Percentiles rank a stretch among this genome's conserved stretches.
These are phyloP conservation scores for Brassica hybrid DNA, from an alignment of 441 rosid species.

Conservation along the genomic window DNA sequence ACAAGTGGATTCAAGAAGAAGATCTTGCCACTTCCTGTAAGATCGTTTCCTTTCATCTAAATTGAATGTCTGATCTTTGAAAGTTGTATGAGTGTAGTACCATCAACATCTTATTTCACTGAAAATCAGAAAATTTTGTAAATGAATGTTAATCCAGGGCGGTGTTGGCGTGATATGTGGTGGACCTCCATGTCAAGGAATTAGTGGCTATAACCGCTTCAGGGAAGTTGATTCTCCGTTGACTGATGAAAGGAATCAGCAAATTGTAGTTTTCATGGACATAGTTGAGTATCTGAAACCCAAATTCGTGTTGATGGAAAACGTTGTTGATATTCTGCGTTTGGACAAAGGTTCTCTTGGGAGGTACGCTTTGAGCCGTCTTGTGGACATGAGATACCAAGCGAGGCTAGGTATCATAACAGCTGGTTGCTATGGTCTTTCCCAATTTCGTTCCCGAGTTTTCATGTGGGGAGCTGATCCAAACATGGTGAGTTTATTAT, in stretches of 20 bases:
- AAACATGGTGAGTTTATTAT: conserved; percentile 53
- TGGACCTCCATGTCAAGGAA: conserved; percentile 98
- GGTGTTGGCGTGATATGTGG: conserved; percentile 91
- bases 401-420: conserved; percentile 91
- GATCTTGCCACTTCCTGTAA: conserved; percentile 92
- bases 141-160: conserved; percentile 58
- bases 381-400: conserved; percentile 89
- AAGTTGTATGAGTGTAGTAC: conserved; percentile 18
- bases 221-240: conserved; percentile 77
- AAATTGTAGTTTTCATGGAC: conserved; percentile 88
- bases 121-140: too few relatives aligned
- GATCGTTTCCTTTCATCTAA: conserved; percentile 42
- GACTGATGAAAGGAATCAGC: conserved; percentile 86
- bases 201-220: conserved; percentile 90
- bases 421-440: conserved; percentile 98
- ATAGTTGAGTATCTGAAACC: conserved; percentile 91
- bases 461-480: conserved; percentile 95
- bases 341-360: conserved; percentile 83
- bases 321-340: conserved; percentile 85
- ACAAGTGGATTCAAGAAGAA: conserved; percentile 65
- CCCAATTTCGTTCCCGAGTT: conserved; percentile 90
- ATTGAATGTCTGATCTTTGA: conserved; percentile 35
- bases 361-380: conserved; percentile 90
- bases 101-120: conserved; percentile 14
- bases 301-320: conserved; percentile 85